These are phyloP conservation scores for Wickerhamiella spandovensis DNA, from an alignment of 805 yeast species.

Conservation along the genomic window DNA sequence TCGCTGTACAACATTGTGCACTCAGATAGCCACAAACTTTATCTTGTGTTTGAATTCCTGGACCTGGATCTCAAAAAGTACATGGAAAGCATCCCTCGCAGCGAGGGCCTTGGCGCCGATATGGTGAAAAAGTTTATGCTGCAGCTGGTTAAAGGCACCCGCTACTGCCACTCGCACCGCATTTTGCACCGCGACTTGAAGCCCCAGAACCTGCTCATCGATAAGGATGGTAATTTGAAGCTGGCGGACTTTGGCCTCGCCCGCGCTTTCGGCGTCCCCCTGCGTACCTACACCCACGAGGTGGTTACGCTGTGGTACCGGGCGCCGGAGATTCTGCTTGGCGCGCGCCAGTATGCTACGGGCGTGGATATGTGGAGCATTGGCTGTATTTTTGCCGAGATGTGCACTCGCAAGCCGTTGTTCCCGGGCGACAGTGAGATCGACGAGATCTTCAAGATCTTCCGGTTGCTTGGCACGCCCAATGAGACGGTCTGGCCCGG, in stretches of 20 bases:
- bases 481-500: constrained; percentile 92
- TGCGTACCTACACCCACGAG: constrained; percentile 93
- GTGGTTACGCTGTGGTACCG: constrained; percentile 97
- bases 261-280: constrained; percentile 93
- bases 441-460: constrained; percentile 89
- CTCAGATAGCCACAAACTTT: constrained; percentile 82
- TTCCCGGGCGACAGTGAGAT: constrained; percentile 98
- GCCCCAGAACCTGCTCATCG: constrained; percentile 89
- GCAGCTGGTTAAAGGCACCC: constrained; percentile 81
- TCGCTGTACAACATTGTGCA: constrained; percentile 88
- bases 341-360: constrained; percentile 93
- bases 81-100: constrained; percentile 90
- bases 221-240: constrained; percentile 89
- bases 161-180: constrained; percentile 88
- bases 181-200: constrained; percentile 91
- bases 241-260: constrained; percentile 92
- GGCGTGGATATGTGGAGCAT: constrained; percentile 99
- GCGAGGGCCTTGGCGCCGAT: constrained; percentile 77
- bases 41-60: constrained; percentile 83
- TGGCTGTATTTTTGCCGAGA: constrained; percentile 95
- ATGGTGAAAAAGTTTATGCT: constrained; percentile 88
- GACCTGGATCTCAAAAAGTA: constrained; percentile 92
- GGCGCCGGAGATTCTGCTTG: constrained; percentile 89
- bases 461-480: constrained; percentile 88
- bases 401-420: constrained; percentile 89